These are phyloP conservation scores for Cutaneotrichosporon spelunceum DNA, from an alignment of 1,284 basidiomycete species.

Conservation along the genomic window DNA sequence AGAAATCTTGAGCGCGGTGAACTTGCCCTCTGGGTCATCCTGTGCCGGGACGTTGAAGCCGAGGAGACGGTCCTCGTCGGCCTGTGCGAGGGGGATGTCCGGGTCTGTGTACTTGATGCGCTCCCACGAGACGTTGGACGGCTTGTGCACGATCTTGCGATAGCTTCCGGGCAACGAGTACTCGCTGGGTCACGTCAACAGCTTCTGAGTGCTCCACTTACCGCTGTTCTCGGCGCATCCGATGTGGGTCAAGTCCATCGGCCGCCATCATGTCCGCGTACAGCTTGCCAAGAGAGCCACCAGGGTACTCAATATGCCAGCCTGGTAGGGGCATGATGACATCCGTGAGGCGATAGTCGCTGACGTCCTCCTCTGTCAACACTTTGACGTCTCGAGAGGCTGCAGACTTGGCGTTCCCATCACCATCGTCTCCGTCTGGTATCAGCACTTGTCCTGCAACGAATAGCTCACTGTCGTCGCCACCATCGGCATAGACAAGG, in stretches of 20 bases:
- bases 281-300: constrained; percentile 72
- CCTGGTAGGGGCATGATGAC: constrained; percentile 95
- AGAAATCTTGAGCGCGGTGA: constrained; percentile 76
- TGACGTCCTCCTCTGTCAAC: constrained; percentile 69
- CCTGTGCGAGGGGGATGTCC: constrained; percentile 81
- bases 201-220: constrained; percentile 53
- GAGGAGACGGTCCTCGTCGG: constrained; percentile 89
- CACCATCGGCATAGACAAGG: constrained; percentile 62
- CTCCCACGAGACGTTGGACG: constrained; percentile 73
- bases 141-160: constrained; percentile 81
- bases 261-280: constrained; percentile 74
- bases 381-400: constrained; percentile 62
- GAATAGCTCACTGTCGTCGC: constrained; percentile 54
- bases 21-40: constrained; percentile 61
- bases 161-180: constrained; percentile 91
- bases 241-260: constrained; percentile 83
- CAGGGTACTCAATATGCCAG: constrained; percentile 83
- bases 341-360: constrained; percentile 82
- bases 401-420: constrained; percentile 40
- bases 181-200: constrained; percentile 59
- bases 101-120: constrained; percentile 88
- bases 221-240: constrained; percentile 84
- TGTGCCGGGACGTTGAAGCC: constrained; percentile 67
- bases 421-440: background rate
- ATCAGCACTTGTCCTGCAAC: background rate